Evolutionary conservation across 2,329 filamentous ascomycete genomes (phyloP).

Genomic region (Fonsecaea monophora): DNA sequence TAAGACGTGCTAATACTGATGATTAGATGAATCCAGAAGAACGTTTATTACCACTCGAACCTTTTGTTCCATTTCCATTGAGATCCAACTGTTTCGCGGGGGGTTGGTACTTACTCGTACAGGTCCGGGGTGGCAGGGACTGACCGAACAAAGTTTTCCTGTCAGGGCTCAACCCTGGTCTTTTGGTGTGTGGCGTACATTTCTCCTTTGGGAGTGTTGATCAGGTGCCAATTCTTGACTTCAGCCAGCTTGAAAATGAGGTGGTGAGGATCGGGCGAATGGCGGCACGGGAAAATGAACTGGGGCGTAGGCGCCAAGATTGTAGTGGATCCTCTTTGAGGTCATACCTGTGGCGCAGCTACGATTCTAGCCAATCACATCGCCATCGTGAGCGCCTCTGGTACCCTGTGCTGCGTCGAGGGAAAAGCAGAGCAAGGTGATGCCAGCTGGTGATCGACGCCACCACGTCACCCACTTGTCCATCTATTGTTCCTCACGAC

Average conservation of each 20-base stretch:
- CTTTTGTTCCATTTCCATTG: neutral
- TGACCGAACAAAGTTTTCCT: neutral
- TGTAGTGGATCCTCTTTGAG: neutral
- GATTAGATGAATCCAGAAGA: constrained; percentile 27
- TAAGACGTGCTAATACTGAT: constrained; percentile 29
- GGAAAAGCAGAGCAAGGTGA: neutral
- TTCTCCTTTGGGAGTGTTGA: neutral
- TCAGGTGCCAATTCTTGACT: constrained; percentile 10
- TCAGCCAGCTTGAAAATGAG: constrained; percentile 6
- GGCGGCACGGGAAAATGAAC: neutral
- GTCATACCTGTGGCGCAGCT: constrained; percentile 14
- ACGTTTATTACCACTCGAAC: neutral
- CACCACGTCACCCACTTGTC: constrained; percentile 9
- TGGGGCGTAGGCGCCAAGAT: neutral
- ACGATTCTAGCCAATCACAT: neutral
- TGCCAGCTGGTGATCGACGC: constrained; percentile 4
- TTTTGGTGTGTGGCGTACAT: neutral
- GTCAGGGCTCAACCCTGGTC: neutral
- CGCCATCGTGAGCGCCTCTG: neutral
- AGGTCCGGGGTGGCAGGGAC: too few species aligned
- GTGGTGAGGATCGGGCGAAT: constrained; percentile 1
- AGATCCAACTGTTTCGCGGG: neutral
- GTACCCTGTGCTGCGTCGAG: neutral
- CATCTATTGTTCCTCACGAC: neutral
- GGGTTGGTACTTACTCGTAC: neutral